Percentiles rank a stretch among this genome's conserved stretches.
phyloP scores from a whole-genome alignment of 1,284 basidiomycete species.

The Puccinia coronata region DNA sequence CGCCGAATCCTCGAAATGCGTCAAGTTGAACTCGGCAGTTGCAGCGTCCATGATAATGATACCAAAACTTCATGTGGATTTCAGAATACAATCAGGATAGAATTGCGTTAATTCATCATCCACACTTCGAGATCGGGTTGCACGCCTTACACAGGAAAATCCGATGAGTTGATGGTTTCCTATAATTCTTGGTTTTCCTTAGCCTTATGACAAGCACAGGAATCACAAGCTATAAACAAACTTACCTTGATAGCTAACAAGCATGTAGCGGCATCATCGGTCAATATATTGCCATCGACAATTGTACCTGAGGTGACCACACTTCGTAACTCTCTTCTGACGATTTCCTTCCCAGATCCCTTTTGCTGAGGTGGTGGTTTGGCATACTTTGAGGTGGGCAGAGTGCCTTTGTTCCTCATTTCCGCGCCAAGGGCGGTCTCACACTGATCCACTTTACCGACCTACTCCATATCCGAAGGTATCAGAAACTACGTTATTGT shows the following conservation, averaged over 20 bases:
- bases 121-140: not conserved
- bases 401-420: constrained; percentile 63
- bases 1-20: constrained; percentile 85
- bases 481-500: not conserved
- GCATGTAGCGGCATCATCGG: constrained; percentile 91
- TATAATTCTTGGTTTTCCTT: not conserved
- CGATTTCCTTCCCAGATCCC: constrained; percentile 56
- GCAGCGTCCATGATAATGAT: constrained; percentile 93
- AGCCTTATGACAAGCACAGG: not conserved
- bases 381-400: constrained; percentile 54
- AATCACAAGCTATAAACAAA: not conserved
- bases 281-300: constrained; percentile 83
- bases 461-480: constrained; percentile 51
- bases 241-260: constrained; percentile 81
- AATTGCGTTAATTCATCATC: not conserved
- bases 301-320: constrained; percentile 97
- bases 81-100: not conserved
- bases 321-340: constrained; percentile 78
- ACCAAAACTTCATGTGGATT: constrained; percentile 67
- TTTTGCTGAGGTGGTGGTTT: constrained; percentile 51
- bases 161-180: constrained; percentile 34
- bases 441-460: constrained; percentile 93
- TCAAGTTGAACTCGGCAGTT: constrained; percentile 92
- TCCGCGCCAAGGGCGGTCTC: constrained; percentile 78
- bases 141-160: constrained; percentile 54